phyloP scores from a whole-genome alignment of 192 early-diverging fungal genomes.

The Umbelopsis sp. region DNA sequence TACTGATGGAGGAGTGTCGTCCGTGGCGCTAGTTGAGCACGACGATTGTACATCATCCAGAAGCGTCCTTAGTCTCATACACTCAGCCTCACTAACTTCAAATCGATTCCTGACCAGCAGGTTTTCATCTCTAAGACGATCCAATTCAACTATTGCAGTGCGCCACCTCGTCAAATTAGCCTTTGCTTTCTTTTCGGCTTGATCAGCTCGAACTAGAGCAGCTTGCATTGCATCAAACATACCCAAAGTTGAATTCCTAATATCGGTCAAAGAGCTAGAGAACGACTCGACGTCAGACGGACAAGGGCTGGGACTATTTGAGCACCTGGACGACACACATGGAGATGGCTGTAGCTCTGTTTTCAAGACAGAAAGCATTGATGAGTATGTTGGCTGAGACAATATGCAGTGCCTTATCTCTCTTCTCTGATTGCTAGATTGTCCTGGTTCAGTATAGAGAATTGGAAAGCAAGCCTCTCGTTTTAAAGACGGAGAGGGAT shows the following conservation, averaged over 20 bases:
- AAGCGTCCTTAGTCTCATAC: not conserved
- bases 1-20: not conserved
- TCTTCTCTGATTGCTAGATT: too few species aligned
- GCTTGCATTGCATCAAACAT: slow-evolving; percentile 1
- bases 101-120: slow-evolving; percentile 11
- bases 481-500: not conserved
- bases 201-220: slow-evolving; percentile 6
- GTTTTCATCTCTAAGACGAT: slow-evolving; percentile 16
- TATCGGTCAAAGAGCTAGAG: not conserved
- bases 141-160: not conserved
- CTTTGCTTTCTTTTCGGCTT: not conserved
- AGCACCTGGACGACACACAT: not conserved
- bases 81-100: not conserved
- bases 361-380: not conserved
- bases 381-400: not conserved
- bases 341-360: not conserved
- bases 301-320: not conserved
- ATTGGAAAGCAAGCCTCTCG: too few species aligned
- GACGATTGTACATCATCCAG: not conserved
- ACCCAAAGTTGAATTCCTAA: not conserved
- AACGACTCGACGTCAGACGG: not conserved
- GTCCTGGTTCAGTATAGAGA: too few species aligned
- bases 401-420: not conserved
- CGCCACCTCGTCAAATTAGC: not conserved
- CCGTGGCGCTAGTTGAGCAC: not conserved